A percentile compares a stretch with the other conserved stretches of the same genome.
Evolutionary conservation across 1,284 basidiomycete species (phyloP).

Genomic region (Cryptococcus floricola): DNA sequence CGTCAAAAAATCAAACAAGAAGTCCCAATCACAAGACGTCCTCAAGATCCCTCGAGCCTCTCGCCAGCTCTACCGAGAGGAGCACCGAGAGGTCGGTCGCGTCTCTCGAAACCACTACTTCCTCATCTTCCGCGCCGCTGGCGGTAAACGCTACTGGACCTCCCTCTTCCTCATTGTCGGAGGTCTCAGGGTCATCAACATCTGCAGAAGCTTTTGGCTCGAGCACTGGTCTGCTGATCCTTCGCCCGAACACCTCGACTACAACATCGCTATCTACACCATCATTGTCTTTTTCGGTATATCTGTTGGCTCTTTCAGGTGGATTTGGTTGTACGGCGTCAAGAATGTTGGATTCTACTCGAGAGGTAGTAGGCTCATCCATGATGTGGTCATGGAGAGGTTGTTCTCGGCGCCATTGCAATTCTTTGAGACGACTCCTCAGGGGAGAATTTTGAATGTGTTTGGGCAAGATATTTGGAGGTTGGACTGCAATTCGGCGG

Average conservation of each 20-base stretch:
- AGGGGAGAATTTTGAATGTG: constrained; percentile 58
- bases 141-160: constrained; percentile 48
- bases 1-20: background rate
- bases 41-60: constrained; percentile 34
- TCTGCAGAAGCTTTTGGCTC: constrained; percentile 26
- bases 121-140: constrained; percentile 39
- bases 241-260: constrained; percentile 24
- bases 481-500: constrained; percentile 52
- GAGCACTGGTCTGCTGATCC: constrained; percentile 40
- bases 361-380: constrained; percentile 61
- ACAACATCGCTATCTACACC: constrained; percentile 36
- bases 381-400: constrained; percentile 56
- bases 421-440: constrained; percentile 79
- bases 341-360: constrained; percentile 55
- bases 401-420: constrained; percentile 65
- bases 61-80: constrained; percentile 66
- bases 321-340: constrained; percentile 48
- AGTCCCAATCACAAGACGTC: background rate
- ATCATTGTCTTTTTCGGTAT: constrained; percentile 15
- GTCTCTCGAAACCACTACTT: constrained; percentile 37
- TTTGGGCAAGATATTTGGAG: constrained; percentile 56
- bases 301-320: constrained; percentile 28
- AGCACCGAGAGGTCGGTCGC: constrained; percentile 60
- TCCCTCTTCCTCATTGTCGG: constrained; percentile 29
- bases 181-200: constrained; percentile 21